Evolutionary conservation across 305 asterid species (phyloP), one percentile per base, ranked within the genome.

Genomic region (Petunia hybrid): DNA sequence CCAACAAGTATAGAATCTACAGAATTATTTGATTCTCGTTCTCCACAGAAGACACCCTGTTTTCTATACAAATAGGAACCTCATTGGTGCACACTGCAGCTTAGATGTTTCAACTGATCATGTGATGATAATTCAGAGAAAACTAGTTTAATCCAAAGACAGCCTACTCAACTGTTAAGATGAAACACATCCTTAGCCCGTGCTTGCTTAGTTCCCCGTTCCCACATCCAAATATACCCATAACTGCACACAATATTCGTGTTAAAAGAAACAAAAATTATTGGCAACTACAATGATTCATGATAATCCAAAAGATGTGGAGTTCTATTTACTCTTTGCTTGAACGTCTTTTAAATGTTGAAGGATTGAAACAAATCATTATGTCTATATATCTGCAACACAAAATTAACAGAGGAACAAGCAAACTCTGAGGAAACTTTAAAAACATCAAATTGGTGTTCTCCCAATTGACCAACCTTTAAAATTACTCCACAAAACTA

Each of bases 341-440:
- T 74, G 31, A 22, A 22, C 31, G 31, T 22, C 31, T 22, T 22
- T 6, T 53, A 1, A 74, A 71, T 36, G 14, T 38, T 74, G 65
- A 36, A 53, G 2, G 38, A 64, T 14, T 74, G 63, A 53, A 53
- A 38, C 39, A 38, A 74, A 74, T 53, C 38, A 13, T 36, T 14
- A 36, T 13, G 36, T 14, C 48, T 74, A 39, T 46, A 74, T 38
- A 55, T 55, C n/a, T 74, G 46, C 64, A 38, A 55, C 13, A 14
- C 51, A 55, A 51, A 69, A 73, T 13, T 73, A 73, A 35, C 78
- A 1, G 3, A 73, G 78, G 13, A 48, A 51, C 78, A 36, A 73
- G 13, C 48, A 51, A 51, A 40, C 46, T 51, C 35, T 51, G 63
- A 3, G 46, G 36, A 60, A 51, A 51, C 45, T 13, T 51, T 45